These are phyloP conservation scores for Mortierella claussenii DNA, from an alignment of 192 early-diverging fungal genomes.

Conservation along the genomic window DNA sequence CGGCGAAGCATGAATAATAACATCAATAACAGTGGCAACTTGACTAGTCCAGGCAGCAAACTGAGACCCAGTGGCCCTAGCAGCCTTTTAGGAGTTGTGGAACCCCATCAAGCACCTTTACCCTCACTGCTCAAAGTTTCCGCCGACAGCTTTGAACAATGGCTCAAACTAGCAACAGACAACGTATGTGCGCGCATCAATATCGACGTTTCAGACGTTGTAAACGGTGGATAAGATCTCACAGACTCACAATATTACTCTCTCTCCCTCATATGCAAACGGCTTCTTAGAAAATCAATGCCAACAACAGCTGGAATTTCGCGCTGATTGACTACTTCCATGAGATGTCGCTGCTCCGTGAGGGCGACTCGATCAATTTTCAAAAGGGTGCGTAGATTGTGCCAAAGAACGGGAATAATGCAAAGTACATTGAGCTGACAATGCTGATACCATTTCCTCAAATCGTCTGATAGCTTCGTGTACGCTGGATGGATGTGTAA, in stretches of 20 bases:
- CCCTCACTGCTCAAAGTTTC: slow-evolving; percentile 36
- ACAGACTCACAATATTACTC: no score
- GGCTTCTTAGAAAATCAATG: slow-evolving; percentile 98
- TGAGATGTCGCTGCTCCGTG: slow-evolving; percentile 91
- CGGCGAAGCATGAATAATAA: slow-evolving; percentile 21
- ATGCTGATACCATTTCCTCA: no score
- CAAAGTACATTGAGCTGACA: no score
- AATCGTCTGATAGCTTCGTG: slow-evolving; percentile 95
- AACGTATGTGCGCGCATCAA: slow-evolving; percentile 77
- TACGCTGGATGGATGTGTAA: slow-evolving; percentile 96
- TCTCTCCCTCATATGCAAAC: no score
- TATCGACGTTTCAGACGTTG: no score
- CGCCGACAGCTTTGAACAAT: slow-evolving; percentile 81
- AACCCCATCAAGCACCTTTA: slow-evolving; percentile 25
- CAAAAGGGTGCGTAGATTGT: slow-evolving; percentile 66
- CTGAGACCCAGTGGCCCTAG: slow-evolving; percentile 41
- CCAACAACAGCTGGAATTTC: slow-evolving; percentile 94
- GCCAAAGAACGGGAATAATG: neutral
- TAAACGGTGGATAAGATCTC: no score
- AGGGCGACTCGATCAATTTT: slow-evolving; percentile 99
- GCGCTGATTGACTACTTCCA: slow-evolving; percentile 98
- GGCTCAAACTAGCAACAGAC: slow-evolving; percentile 98
- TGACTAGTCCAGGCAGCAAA: slow-evolving; percentile 23
- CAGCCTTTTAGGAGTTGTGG: slow-evolving; percentile 39
- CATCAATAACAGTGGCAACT: slow-evolving; percentile 5